Evolutionary conservation across 306 rosid species (phyloP), one percentile per base, ranked within the genome.

Genomic region (Rosa rugosa): DNA sequence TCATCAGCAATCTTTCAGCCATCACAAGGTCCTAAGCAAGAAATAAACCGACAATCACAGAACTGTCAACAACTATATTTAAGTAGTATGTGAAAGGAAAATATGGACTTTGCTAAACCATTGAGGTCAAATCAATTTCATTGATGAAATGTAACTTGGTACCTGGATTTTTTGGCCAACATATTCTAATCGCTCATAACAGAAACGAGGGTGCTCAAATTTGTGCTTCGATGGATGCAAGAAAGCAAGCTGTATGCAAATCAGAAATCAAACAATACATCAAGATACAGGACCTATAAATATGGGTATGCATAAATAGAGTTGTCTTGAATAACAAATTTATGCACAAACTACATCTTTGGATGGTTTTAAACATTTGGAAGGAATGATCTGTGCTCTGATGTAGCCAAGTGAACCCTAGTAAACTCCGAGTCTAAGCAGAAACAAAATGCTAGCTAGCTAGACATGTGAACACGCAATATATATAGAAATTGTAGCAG

Each of bases 141-240:
- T 57, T 59, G 42, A 76, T 72, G 75, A 23, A 42, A 57, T 78
- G 80, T 78, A 73, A 77, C 68, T 64, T 45, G 20, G 46, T 84
- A 95, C 99, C 96, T 95, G 98, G 82, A 95, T 95, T 86, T 90
- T 95, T 82, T 91, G 96, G 81, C 99, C 99, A 62, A 93, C 25
- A 63, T 93, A 95, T 86, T 95, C 98, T 76, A 91, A 82, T 63
- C 98, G 91, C 86, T 95, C 97, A 7, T 86, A 95, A 87, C 97
- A 95, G 82, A 95, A 91, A 56, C 97, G 97, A 66, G 98, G 98
- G 76, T 95, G 99, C 86, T 95, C 97, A 80, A 93, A 93, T 79
- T 95, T 95, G 87, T 85, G 75, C 85, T 90, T 95, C 9, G 99
- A 95, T 23, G 98, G 99, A 87, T 95, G 99, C 91, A 93, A 69